Conservation (phyloP, 164 flowering plant genomes). For the Paratinospora sagittata region DNA sequence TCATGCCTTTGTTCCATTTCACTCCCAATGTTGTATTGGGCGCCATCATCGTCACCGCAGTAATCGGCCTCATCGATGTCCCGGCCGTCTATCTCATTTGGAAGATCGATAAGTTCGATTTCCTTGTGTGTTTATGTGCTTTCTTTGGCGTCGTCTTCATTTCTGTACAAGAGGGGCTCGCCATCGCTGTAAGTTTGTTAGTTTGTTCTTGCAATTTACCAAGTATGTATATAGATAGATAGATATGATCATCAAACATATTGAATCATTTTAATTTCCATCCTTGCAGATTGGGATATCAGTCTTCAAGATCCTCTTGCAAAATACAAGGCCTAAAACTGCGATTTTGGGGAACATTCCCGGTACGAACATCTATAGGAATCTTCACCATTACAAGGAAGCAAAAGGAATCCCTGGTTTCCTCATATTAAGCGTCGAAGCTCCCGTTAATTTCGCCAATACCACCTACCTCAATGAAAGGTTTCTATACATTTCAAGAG, state of each 20-base stretch:
- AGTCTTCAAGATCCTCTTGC: conserved; percentile 68
- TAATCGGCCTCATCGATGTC: conserved; percentile 73
- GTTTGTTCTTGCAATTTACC: not conserved
- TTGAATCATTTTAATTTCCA: no score
- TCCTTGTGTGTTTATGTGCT: conserved; percentile 61
- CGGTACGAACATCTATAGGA: conserved; percentile 60
- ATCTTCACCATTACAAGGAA: conserved; percentile 65
- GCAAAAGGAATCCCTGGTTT: conserved; percentile 61
- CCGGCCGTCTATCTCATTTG: conserved; percentile 65
- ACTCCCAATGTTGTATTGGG: conserved; percentile 82
- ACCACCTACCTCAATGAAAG: conserved; percentile 78
- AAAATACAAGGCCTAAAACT: conserved; percentile 76
- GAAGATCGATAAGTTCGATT: conserved; percentile 84
- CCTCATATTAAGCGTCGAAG: conserved; percentile 67
- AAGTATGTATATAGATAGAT: not conserved
- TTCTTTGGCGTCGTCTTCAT: conserved; percentile 79
- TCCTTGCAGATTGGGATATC: conserved; percentile 90
- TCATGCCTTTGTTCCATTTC: conserved; percentile 87
- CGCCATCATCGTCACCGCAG: conserved; percentile 83
- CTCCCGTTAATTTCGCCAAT: conserved; percentile 85
- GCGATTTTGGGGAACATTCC: conserved; percentile 65
- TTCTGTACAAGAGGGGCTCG: conserved; percentile 75
- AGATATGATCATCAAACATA: no score
- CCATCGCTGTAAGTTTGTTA: conserved; percentile 56
- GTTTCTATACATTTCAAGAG: conserved; percentile 20